These are phyloP conservation scores for Hymenoscyphus occultus DNA, from an alignment of 2,329 filamentous ascomycete genomes.

Conservation along the genomic window DNA sequence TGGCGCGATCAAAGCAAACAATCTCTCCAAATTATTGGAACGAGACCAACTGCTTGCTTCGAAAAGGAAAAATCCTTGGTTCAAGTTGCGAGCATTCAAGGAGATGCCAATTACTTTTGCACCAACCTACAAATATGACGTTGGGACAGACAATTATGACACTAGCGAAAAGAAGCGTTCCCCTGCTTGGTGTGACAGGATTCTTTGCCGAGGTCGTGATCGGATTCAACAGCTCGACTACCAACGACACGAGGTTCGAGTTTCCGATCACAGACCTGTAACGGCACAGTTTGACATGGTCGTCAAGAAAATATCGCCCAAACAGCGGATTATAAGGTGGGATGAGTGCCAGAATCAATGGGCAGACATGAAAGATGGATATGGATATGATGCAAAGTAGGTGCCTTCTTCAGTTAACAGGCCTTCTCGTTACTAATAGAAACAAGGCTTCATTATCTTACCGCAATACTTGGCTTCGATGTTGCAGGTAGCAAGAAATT, in stretches of 20 bases:
- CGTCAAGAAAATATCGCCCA: slow-evolving; percentile 75
- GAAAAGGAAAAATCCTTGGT: slow-evolving; percentile 82
- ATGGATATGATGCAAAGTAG: slow-evolving; percentile 75
- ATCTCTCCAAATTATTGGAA: slow-evolving; percentile 82
- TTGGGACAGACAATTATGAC: slow-evolving; percentile 91
- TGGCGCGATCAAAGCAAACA: slow-evolving; percentile 75
- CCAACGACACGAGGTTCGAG: slow-evolving; percentile 79
- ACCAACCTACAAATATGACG: slow-evolving; percentile 98
- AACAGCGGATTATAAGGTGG: slow-evolving; percentile 63
- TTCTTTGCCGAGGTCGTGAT: slow-evolving; percentile 79
- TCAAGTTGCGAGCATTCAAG: slow-evolving; percentile 84
- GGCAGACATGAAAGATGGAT: slow-evolving; percentile 64
- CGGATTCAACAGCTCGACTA: slow-evolving; percentile 88
- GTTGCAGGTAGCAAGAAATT: slow-evolving; percentile 27
- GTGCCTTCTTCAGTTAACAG: slow-evolving; percentile 37
- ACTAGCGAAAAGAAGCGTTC: slow-evolving; percentile 90
- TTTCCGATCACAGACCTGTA: slow-evolving; percentile 91
- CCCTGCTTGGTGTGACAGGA: slow-evolving; percentile 93
- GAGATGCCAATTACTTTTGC: slow-evolving; percentile 88
- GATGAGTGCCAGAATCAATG: slow-evolving; percentile 73
- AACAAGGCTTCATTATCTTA: slow-evolving; percentile 60
- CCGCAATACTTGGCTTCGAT: slow-evolving; percentile 54
- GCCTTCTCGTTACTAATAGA: slow-evolving; percentile 13
- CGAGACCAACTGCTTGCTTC: slow-evolving; percentile 91
- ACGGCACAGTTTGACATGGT: slow-evolving; percentile 79